Percentiles rank a stretch among this genome's conserved stretches.
Conservation (phyloP, 2,329 filamentous ascomycete species). For the Aspergillus sp. region DNA sequence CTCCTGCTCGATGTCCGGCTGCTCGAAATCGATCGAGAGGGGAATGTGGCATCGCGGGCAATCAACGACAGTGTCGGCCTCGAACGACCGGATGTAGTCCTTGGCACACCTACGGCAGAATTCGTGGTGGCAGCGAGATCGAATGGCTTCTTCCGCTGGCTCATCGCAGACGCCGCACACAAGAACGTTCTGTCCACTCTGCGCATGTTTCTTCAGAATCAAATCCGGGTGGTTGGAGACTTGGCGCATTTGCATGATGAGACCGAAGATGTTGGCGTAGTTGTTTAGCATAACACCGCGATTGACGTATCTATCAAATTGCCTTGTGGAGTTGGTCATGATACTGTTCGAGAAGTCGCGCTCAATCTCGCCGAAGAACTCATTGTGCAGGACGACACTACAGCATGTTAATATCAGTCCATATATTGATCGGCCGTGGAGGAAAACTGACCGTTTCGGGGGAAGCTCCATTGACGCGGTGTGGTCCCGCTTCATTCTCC, state of each 20-base stretch:
- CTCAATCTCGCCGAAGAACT: constrained; percentile 95
- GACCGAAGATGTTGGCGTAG: constrained; percentile 96
- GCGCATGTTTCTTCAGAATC: constrained; percentile 75
- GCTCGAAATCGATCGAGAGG: constrained; percentile 83
- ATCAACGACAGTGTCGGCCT: constrained; percentile 47
- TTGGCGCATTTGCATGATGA: constrained; percentile 99
- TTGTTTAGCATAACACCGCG: constrained; percentile 93
- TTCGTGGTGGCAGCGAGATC: constrained; percentile 85
- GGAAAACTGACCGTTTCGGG: constrained; percentile 59
- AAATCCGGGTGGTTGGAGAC: constrained; percentile 94
- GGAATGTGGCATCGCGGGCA: constrained; percentile 90
- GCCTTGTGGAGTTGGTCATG: constrained; percentile 80
- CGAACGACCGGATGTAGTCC: constrained; percentile 69
- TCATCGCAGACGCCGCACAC: constrained; percentile 96
- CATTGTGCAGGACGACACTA: constrained; percentile 71
- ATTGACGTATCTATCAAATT: constrained; percentile 92
- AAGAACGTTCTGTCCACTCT: constrained; percentile 80
- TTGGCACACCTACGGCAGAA: constrained; percentile 76
- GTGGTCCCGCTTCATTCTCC: constrained; percentile 87
- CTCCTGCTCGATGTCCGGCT: constrained; percentile 90
- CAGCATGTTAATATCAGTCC: constrained; percentile 4
- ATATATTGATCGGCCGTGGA: not conserved
- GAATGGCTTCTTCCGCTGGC: constrained; percentile 86
- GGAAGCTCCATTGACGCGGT: constrained; percentile 93
- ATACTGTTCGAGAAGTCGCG: constrained; percentile 92